Evolutionary conservation across 176 grass and related monocot genomes (phyloP).

Genomic region (Miscanthus lutarioriparius): DNA sequence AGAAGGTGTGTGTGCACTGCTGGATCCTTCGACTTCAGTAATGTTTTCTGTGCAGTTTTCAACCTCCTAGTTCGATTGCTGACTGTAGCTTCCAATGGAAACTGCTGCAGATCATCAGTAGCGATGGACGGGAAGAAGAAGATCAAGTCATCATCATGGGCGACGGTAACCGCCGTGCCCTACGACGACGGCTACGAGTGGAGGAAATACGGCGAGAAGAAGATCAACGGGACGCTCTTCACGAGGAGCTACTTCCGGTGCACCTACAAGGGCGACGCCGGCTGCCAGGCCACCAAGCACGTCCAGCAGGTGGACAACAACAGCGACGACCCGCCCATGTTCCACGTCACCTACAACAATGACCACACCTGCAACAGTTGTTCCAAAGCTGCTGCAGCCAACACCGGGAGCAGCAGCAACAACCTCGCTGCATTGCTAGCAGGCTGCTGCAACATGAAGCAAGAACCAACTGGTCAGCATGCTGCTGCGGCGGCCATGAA

Average conservation of each 20-base stretch:
- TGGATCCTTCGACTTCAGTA: not conserved
- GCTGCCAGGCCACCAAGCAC: conserved; percentile 18
- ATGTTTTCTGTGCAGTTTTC: too few species aligned
- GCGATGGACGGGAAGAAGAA: not conserved
- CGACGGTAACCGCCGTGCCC: not conserved
- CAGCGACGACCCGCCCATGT: not conserved
- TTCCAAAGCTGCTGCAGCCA: not conserved
- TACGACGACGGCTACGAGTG: conserved; percentile 31
- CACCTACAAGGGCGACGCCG: conserved; percentile 23
- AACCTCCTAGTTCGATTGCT: not conserved
- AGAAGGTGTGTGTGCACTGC: not conserved
- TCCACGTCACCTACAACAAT: conserved; percentile 31
- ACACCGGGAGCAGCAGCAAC: not conserved
- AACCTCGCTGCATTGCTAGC: not conserved
- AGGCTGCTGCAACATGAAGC: not conserved
- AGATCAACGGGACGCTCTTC: conserved; percentile 29
- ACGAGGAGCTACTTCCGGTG: conserved; percentile 41
- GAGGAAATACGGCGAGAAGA: conserved; percentile 95
- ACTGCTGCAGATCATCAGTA: not conserved
- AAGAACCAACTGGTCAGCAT: not conserved
- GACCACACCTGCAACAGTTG: conserved; percentile 24
- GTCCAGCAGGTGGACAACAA: conserved; percentile 10
- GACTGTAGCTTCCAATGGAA: not conserved
- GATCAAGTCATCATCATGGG: not conserved
- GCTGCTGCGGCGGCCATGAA: not conserved